Base-by-base conservation (phyloP, 768 basidiomycete species). In the Amylocystis lapponica region DNA sequence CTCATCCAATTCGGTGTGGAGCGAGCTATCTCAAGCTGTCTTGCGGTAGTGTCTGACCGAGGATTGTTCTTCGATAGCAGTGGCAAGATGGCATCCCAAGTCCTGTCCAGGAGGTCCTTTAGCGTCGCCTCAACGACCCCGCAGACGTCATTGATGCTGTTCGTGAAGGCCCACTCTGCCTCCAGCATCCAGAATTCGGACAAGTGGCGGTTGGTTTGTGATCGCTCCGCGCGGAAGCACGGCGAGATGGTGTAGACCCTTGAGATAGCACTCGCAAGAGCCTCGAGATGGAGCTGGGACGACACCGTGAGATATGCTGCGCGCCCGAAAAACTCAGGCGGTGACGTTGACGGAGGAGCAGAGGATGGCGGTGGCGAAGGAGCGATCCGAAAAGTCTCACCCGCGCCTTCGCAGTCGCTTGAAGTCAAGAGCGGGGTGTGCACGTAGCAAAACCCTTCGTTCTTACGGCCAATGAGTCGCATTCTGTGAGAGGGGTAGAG, bases 131-230 rank as follows among this genome's bases (percentile, higher is more conserved):
- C 85, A 3, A 78, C 73, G 19, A 83, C 65, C 33, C 61, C 54
- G 60, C 81, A 77, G 14, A 86, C 61, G 31, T 72, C 69, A 3
- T 67, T 66, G 4, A 84, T 59, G 7, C 60, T 59, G 19, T 54
- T 51, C 17, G 69, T 66, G 57, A 81, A 86, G 0, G 81, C 81
- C 76, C 90, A 83, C 59, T 99, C 96, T 0, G 89, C 94, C 66
- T 99, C 96, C 41, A 97, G 78, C 96, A 99, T 99, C 87, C 91
- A 97, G 63, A 99, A 99, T 62, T 99, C 96, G 39, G 90, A 81
- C 11, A 99, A 76, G 59, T 99, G 96, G n/a, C 95, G 74, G 25
- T 79, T 78, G 2, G 95, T 97, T 52, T 83, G 75, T 3, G 84
- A 87, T 5, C 79, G 79, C 59, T 99, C 96, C 17, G 96, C 95